Base-by-base conservation (phyloP, 2,329 filamentous ascomycete species). In the Chaetomium globosum region DNA sequence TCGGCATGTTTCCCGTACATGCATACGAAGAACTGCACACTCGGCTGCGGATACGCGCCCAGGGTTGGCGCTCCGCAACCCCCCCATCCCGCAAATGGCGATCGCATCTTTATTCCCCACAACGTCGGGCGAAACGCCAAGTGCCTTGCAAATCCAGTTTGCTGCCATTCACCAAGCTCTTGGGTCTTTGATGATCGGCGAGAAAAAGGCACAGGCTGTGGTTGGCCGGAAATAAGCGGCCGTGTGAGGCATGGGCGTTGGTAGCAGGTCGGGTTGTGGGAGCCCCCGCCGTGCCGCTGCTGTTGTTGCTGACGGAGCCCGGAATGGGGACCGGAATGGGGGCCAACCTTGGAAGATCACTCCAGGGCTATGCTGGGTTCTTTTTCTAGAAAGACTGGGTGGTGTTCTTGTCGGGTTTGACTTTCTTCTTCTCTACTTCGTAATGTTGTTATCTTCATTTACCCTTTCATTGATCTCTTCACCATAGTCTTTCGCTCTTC, bases 241-340 rank as follows among this genome's bases (percentile, higher is more conserved):
- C 28, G 1, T 21, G 48, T 13, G 57, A 26, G 16, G 55, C 12
- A 19, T 36, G 39, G 30, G 30, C 28, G 57, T 59, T 59, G 57
- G 57, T 59, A 59, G 57, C 57, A 59, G 46, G 46, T 39, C 46
- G 21, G 57, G 56, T 21, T 49, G 26, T 30, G 51, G 26, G 12
- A 16, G 28, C 9, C 16, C 39, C 19, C 56, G 13, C 56, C 43
- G 56, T 49, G 56, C 56, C 56, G 43, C 28, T 48, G 55, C 19
- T 30, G 26, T n/a, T 30, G 19, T 13, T 39, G 39, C 39, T 43
- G 39, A 43, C 39, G 56, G 16, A 7, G 49, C 49, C 21, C 48
- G 48, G 48, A 9, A 19, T 26, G 36, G 36, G 36, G 36, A 5
- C 39, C 26, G 23, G 49, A 26, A 28, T 13, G 12, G 49, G 23